Conservation (phyloP, 192 early-diverging fungal genomes). For the Backusella tuberculispora region DNA sequence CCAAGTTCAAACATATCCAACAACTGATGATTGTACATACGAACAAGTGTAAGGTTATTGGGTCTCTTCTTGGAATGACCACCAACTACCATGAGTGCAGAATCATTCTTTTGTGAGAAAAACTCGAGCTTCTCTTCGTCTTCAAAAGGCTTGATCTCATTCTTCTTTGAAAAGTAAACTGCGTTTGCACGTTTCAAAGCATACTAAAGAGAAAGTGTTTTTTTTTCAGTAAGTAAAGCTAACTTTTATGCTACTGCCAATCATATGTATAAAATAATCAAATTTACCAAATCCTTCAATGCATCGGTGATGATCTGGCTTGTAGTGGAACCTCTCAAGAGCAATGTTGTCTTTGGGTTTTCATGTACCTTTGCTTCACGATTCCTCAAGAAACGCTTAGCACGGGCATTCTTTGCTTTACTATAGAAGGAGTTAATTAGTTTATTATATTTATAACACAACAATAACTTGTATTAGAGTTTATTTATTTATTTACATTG, state of each 20-base stretch:
- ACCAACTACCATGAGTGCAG: slow-evolving; percentile 87
- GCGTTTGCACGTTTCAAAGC: slow-evolving; percentile 89
- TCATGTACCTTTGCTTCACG: slow-evolving; percentile 91
- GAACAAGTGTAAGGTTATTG: slow-evolving; percentile 87
- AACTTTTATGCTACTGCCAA: neutral
- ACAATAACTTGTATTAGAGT: neutral
- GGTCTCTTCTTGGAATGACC: slow-evolving; percentile 97
- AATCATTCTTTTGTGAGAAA: slow-evolving; percentile 95
- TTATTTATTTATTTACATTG: slow-evolving; percentile 28
- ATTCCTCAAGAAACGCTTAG: slow-evolving; percentile 84
- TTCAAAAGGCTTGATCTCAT: slow-evolving; percentile 96
- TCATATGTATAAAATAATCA: too few species aligned
- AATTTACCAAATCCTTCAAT: slow-evolving; percentile 84
- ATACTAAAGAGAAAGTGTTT: slow-evolving; percentile 53
- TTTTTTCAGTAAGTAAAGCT: neutral
- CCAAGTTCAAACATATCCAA: slow-evolving; percentile 97
- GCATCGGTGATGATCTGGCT: slow-evolving; percentile 83
- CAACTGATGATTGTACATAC: slow-evolving; percentile 93
- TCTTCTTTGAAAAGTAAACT: slow-evolving; percentile 90
- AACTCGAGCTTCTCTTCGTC: slow-evolving; percentile 90
- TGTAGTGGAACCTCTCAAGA: slow-evolving; percentile 86
- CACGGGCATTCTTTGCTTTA: slow-evolving; percentile 88
- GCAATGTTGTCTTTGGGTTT: slow-evolving; percentile 88
- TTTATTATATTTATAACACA: neutral
- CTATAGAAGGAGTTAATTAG: slow-evolving; percentile 39